Base-by-base conservation (phyloP, 768 basidiomycete species). In the Tulasnella sp. region DNA sequence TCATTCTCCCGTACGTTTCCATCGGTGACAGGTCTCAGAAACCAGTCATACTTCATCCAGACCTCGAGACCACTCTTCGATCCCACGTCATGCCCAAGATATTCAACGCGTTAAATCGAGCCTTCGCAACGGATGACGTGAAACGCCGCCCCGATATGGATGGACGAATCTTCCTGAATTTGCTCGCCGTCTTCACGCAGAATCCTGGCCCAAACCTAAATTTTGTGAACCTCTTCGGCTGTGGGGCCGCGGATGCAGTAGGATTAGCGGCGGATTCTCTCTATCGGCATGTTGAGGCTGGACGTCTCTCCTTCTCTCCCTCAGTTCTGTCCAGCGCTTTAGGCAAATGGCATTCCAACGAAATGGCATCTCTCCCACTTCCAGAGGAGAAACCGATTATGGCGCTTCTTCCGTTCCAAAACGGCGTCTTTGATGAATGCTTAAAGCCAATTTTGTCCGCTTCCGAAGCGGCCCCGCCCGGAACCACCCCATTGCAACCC, bases 141-240 rank as follows among this genome's bases (percentile, higher is more conserved):
- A n/a, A n/a, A n/a, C 85, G n/a, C n/a, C n/a, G n/a, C n/a, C n/a
- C n/a, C n/a, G n/a, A n/a, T n/a, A n/a, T n/a, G n/a, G n/a, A n/a
- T n/a, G n/a, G n/a, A n/a, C n/a, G 87, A 44, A 83, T 91, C 16
- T 92, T 90, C 82, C 78, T 85, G 19, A 83, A 86, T 21, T 84
- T 91, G 52, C 84, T 84, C 18, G 58, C 81, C 14, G 86, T 87
- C 81, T 48, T 87, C 31, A 83, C 86, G 8, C 75, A 82, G 18
- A 6, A 31, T 9, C 46, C 40, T 14, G 19, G 6, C 14, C 42
- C 75, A 24, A 80, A 85, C 36, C 75, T 74, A 21, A 81, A 85
- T 3, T 19, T 84, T 12, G 78, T 73, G 31, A 78, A 85, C 16
- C 71, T 88, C 36, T 52, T 87, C 24, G 87, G 86, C 1, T 72